Evolutionary conservation across 768 basidiomycete genomes (phyloP), one percentile per base, ranked within the genome.

Genomic region (Tephrocybe sp.): DNA sequence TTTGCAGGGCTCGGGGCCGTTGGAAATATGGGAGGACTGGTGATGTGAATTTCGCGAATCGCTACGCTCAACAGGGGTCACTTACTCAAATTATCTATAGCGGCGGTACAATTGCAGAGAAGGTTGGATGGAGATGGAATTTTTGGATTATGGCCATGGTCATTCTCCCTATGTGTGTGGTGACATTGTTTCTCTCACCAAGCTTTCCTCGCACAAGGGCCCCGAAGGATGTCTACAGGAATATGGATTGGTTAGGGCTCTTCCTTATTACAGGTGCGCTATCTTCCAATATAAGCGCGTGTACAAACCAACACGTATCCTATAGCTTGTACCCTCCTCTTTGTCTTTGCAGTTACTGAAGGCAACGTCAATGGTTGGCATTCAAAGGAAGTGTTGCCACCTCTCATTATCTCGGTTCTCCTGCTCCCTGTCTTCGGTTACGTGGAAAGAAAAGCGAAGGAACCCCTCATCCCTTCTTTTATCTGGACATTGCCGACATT

Each of bases 311-410:
- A 47, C 10, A 12, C 7, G 14, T 4, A 35, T 19, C 7, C 20
- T 22, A 20, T 19, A 14, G 70, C 55, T 35, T 64, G 65, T 7
- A 38, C 70, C 40, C 52, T 69, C 38, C 61, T 72, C 39, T 69
- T 72, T 39, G 66, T 73, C 11, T 71, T 69, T 38, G 65, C 72
- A 0, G 57, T 71, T 8, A 74, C 69, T 0, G 67, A 70, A 39
- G 77, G 75, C 13, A 70, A 79, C 11, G 65, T 66, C n/a, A 62
- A 62, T 41, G 77, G 79, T 9, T 82, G 81, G 81, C 57, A 51
- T 5, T 62, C 70, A 2, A 66, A 72, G 11, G 55, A 60, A 6
- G 73, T 81, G 45, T 57, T 80, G 32, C 64, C 62, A 3, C 73
- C 76, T 1, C 64, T 82, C 40, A 62, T 76, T 13, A 57, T 79